Percentiles rank a stretch among this genome's conserved stretches.
These are phyloP conservation scores for Cronartium quercuum DNA, from an alignment of 1,284 basidiomycete genomes.

Conservation along the genomic window DNA sequence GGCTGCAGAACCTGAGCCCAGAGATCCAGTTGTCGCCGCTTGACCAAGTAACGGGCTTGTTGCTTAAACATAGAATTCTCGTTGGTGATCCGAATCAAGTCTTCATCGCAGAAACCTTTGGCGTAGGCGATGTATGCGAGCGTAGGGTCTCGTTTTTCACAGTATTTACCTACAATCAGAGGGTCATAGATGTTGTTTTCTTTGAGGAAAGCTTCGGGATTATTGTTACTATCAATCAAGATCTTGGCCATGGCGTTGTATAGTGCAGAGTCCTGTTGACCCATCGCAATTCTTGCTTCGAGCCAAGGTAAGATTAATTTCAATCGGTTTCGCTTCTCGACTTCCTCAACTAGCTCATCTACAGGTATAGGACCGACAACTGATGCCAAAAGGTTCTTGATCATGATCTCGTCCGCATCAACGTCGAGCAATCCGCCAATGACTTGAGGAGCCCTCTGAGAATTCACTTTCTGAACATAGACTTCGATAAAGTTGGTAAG, in stretches of 20 bases:
- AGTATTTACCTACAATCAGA: conserved; percentile 95
- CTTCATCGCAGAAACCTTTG: conserved; percentile 98
- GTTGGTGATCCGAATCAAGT: conserved; percentile 94
- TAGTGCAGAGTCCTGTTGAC: conserved; percentile 83
- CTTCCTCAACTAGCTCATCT: conserved; percentile 94
- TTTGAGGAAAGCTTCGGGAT: conserved; percentile 94
- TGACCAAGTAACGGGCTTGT: conserved; percentile 95
- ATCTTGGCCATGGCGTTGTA: conserved; percentile 99
- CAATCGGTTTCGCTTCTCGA: conserved; percentile 89
- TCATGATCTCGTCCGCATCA: conserved; percentile 92
- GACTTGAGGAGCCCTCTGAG: conserved; percentile 95
- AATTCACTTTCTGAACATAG: conserved; percentile 97
- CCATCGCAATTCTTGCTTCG: conserved; percentile 82
- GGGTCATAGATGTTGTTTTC: conserved; percentile 99
- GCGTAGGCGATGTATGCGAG: conserved; percentile 99
- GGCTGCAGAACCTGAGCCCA: conserved; percentile 90
- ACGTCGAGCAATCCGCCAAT: conserved; percentile 95
- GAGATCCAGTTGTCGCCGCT: conserved; percentile 87
- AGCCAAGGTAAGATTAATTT: conserved; percentile 98
- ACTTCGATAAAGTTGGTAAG: conserved; percentile 97
- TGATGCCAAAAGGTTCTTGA: conserved; percentile 86
- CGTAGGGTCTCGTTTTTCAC: conserved; percentile 97
- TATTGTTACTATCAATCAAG: conserved; percentile 96
- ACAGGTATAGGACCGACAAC: conserved; percentile 97
- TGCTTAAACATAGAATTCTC: conserved; percentile 99